Evolutionary conservation across 176 grass and related monocot genomes (phyloP), one percentile per base, ranked within the genome.

Genomic region (Alopecurus myosuroides): DNA sequence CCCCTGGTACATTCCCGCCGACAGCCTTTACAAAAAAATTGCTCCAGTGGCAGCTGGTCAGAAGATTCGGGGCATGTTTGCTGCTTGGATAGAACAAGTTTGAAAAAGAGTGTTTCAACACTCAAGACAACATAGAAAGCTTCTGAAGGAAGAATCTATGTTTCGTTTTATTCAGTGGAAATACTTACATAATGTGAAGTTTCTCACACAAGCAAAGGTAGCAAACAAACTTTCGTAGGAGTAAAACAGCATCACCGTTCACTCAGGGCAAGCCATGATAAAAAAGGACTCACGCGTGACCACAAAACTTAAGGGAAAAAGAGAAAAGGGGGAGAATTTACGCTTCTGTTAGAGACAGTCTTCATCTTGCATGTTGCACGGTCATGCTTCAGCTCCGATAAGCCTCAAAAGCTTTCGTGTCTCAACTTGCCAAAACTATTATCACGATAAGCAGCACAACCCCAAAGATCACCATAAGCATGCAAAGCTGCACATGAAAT

Each of bases 401-500:
- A 42, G 20, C 61, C 17, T 78, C 46, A 58, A 45, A 45, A 30
- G 20, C 44, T 6, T 49, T 18, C 31, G 3, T 62, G 61, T 67
- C 85, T 87, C 81, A 94, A 56, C 83, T 57, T 77, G 79, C 83
- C 58, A 94, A 55, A 80, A 94, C 40, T 86, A 94, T 88, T 63
- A 94, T 91, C 34, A 94, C 86, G 79, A 91, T 82, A 77, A 94
- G 88, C 72, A 94, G 36, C 45, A 84, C 82, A 53, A 91, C 86
- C 62, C 83, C 88, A 81, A 91, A 91, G 36, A 94, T 94, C 46
- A 91, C 92, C 83, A 94, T 25, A 81, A 94, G 83, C 63, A 94
- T 66, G 88, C 92, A 94, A 72, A 85, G 58, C 92, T 94, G 89
- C 56, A 77, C 39, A 89, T 2, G 44, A 45, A 79, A 71, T 30